A percentile compares a stretch with the other conserved stretches of the same genome.
Evolutionary conservation across 2,329 filamentous ascomycete species (phyloP).

Genomic region (Xylariaceae sp.): DNA sequence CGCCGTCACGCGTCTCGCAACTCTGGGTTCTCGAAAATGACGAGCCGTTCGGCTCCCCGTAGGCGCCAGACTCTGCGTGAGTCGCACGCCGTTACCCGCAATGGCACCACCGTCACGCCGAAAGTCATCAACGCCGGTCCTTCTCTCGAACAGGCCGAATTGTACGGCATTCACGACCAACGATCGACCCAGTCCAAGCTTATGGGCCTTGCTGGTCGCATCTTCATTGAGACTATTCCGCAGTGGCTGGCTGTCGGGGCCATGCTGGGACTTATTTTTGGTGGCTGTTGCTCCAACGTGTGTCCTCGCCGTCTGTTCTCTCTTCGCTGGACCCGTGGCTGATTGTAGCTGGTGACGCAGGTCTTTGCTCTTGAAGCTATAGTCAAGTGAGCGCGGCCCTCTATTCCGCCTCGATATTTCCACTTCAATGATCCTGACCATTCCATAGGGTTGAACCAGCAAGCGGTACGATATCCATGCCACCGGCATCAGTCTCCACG

Average conservation of each 20-base stretch:
- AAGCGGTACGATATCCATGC: conserved; percentile 55
- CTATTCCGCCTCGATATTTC: conserved; percentile 13
- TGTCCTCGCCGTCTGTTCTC: conserved; percentile 15
- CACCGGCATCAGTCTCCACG: conserved; percentile 8
- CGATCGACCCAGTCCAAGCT: conserved; percentile 45
- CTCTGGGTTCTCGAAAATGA: conserved; percentile 35
- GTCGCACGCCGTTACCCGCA: conserved; percentile 37
- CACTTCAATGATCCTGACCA: conserved; percentile 20
- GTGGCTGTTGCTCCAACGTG: conserved; percentile 91
- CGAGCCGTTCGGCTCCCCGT: conserved; percentile 37
- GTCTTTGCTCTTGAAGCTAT: conserved; percentile 96
- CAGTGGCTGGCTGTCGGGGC: conserved; percentile 57
- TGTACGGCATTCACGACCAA: conserved; percentile 51
- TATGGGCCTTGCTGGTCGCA: conserved; percentile 47
- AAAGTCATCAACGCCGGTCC: conserved; percentile 52
- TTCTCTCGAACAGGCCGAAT: conserved; percentile 49
- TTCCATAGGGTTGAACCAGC: conserved; percentile 67
- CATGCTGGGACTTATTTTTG: conserved; percentile 85
- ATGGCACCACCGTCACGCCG: conserved; percentile 37
- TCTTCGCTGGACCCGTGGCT: conserved; percentile 5
- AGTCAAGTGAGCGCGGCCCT: conserved; percentile 64
- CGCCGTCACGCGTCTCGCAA: conserved; percentile 21
- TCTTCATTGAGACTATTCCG: conserved; percentile 54
- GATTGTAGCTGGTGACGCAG: conserved; percentile 42
- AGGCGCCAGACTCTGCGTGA: conserved; percentile 44